Conservation (phyloP, 371 early-diverging fungal species). For the Aphelidium insulamus region DNA sequence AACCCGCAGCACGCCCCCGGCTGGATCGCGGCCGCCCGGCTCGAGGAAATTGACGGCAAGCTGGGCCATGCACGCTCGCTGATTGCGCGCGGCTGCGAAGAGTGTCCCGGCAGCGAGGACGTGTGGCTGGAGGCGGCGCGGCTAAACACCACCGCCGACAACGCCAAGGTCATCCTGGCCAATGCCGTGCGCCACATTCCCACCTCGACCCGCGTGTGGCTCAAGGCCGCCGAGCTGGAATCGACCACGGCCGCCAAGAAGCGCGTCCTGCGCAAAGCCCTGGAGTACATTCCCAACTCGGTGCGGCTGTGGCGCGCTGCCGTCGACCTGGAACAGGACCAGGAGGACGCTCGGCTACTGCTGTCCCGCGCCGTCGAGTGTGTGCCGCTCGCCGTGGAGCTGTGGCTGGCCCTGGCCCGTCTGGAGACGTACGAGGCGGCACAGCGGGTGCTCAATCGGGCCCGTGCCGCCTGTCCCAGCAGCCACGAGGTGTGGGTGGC, state of each 20-base stretch:
- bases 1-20: conserved; percentile 89
- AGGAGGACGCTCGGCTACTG: conserved; percentile 71
- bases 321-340: conserved; percentile 71
- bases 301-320: conserved; percentile 81
- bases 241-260: conserved; percentile 45
- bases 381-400: conserved; percentile 66
- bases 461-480: conserved; percentile 59
- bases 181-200: conserved; percentile 74
- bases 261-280: conserved; percentile 61
- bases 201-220: conserved; percentile 79
- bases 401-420: conserved; percentile 85
- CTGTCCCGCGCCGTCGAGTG: conserved; percentile 79
- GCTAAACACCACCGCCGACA: conserved; percentile 48
- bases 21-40: conserved; percentile 92
- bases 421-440: conserved; percentile 81
- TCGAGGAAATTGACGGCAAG: conserved; percentile 82
- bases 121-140: conserved; percentile 91
- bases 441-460: conserved; percentile 64
- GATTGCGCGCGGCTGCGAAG: conserved; percentile 76
- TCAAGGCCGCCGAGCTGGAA: conserved; percentile 69
- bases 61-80: conserved; percentile 52
- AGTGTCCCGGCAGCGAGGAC: conserved; percentile 82
- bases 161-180: conserved; percentile 72
- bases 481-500: conserved; percentile 88
- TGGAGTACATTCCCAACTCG: conserved; percentile 82